Conservation (phyloP, 108 stramenopile species). For the Poteriospumella lacustris region DNA sequence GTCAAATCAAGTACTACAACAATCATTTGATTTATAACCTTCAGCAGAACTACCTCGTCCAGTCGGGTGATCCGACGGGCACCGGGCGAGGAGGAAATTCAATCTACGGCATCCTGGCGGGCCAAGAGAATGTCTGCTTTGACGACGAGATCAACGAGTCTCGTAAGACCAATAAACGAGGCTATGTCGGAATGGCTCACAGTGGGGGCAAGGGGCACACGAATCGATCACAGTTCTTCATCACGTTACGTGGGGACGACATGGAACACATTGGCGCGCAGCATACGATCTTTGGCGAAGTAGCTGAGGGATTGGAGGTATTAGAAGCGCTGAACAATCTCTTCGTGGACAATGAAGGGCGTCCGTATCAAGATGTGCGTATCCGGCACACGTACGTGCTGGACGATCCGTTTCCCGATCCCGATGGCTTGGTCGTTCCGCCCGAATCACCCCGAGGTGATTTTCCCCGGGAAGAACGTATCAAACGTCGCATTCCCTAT, state of each 20-base stretch:
- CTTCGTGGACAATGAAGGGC: conserved; percentile 79
- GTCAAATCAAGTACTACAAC: conserved; percentile 55
- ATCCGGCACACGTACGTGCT: conserved; percentile 79
- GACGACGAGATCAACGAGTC: conserved; percentile 45
- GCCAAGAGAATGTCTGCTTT: conserved; percentile 45
- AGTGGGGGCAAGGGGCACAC: conserved; percentile 65
- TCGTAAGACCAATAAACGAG: conserved; percentile 41
- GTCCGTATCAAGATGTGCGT: conserved; percentile 91
- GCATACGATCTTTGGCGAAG: conserved; percentile 72
- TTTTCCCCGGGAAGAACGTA: conserved; percentile 70
- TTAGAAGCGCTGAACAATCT: conserved; percentile 70
- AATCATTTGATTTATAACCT: conserved; percentile 51
- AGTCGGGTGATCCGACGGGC: conserved; percentile 75
- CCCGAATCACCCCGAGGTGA: conserved; percentile 41
- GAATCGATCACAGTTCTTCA: conserved; percentile 85
- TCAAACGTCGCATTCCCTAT: conserved; percentile 54
- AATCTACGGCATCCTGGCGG: conserved; percentile 46
- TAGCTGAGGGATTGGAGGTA: conserved; percentile 83
- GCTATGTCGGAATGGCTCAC: conserved; percentile 59
- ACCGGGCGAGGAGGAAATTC: conserved; percentile 80
- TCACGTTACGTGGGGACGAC: conserved; percentile 69
- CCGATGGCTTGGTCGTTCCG: conserved; percentile 35
- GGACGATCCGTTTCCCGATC: conserved; percentile 79
- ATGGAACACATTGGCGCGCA: conserved; percentile 51
- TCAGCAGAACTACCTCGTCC: conserved; percentile 50